Evolutionary conservation across 2,329 filamentous ascomycete species (phyloP), one percentile per base, ranked within the genome.

Genomic region (Dactylellina haptotyla): DNA sequence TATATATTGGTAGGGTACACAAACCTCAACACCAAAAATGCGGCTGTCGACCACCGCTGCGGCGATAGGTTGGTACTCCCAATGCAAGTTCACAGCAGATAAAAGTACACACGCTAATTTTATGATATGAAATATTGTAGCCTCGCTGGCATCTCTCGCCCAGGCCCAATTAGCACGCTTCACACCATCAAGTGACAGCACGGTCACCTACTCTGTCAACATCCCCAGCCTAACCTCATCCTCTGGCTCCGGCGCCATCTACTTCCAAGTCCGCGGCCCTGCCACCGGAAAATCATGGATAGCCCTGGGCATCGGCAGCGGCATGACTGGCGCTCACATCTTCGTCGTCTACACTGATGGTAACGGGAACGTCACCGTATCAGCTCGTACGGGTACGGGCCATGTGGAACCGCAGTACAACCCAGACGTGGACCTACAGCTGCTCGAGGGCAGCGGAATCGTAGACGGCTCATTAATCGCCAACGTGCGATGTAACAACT

Each of bases 291-390:
- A 72, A 48, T 26, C 30, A 69, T 84, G 83, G 83, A 80, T 83
- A 12, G 82, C 79, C 2, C 79, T 83, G 9, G 83, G 83, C 0
- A 80, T 83, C 66, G 83, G 83, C 9, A 76, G 74, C 25, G 75
- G 78, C 58, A 84, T 84, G 83, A 77, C 77, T 66, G 79, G 81
- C 41, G 79, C 80, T 12, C 76, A 83, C 70, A 84, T 84, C 79
- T 79, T 84, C 28, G 77, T 84, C 37, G 79, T 83, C 65, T 84
- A 84, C 77, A 78, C 81, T 3, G 78, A 79, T 26, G 76, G 76
- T 3, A 71, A 78, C 5, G 80, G 80, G n/a, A 80, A 80, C 78
- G 78, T 54, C 10, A 78, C 76, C 3, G 61, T 76, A 58, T 78
- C 77, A 12, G 58, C 77, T 10, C 75, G 77, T 14, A 46, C 75